phyloP scores from a whole-genome alignment of 306 rosid species.

The Fragaria iinumae region DNA sequence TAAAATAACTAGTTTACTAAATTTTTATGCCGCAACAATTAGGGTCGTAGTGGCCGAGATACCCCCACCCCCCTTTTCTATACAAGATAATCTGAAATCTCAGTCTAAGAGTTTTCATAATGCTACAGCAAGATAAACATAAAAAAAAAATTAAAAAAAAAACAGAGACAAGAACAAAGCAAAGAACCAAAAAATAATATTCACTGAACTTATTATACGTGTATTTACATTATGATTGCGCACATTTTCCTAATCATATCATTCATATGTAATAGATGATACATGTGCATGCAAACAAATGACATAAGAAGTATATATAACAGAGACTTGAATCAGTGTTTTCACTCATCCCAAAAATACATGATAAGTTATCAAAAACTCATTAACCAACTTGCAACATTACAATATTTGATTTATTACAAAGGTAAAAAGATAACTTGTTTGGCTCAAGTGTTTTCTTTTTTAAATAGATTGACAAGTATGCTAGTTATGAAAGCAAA shows the following conservation, averaged over 20 bases:
- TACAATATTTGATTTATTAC: neutral
- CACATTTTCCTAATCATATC: constrained; percentile 1
- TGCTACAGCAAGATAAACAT: neutral
- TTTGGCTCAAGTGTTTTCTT: neutral
- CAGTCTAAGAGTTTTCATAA: neutral
- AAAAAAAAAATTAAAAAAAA: neutral
- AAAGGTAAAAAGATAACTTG: neutral
- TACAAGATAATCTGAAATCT: neutral
- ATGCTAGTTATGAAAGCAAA: neutral
- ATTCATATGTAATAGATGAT: neutral
- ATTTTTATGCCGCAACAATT: neutral
- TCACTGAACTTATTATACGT: neutral
- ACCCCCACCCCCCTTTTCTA: neutral
- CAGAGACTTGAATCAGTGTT: neutral
- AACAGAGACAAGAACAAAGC: neutral
- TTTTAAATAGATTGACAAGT: neutral
- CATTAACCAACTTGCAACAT: neutral
- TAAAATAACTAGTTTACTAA: neutral
- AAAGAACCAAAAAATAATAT: no score
- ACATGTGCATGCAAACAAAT: neutral
- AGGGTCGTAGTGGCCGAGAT: neutral
- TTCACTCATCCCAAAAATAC: neutral
- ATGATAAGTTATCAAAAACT: neutral
- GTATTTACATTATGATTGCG: neutral
- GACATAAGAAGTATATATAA: neutral